These are phyloP conservation scores for Morella rubra DNA, from an alignment of 306 rosid genomes.

Conservation along the genomic window DNA sequence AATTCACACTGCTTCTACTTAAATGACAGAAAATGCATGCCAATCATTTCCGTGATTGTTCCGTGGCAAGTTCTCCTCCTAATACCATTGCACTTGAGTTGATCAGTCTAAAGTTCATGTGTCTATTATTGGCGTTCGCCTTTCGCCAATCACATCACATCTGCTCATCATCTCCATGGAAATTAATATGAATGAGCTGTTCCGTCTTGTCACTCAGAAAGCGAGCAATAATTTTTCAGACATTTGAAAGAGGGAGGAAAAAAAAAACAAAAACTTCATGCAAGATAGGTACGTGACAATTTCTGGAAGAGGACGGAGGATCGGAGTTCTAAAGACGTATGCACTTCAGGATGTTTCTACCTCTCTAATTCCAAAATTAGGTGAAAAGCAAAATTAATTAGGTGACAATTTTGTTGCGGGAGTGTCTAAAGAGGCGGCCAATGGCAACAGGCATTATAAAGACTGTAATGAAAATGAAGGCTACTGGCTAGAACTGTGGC, in stretches of 20 bases:
- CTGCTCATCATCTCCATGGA: constrained; percentile 36
- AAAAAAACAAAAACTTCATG: neutral
- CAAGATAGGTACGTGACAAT: neutral
- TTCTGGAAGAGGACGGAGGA: neutral
- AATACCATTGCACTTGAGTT: constrained; percentile 2
- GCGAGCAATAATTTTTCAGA: constrained; percentile 2
- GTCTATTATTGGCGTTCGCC: constrained; percentile 52
- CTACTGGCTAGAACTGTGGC: too few species aligned
- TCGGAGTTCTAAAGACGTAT: too few species aligned
- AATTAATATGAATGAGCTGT: constrained; percentile 69
- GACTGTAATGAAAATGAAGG: too few species aligned
- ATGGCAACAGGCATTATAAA: too few species aligned
- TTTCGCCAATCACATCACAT: constrained; percentile 68
- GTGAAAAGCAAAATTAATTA: too few species aligned
- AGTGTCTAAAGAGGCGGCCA: too few species aligned
- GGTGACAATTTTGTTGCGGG: too few species aligned
- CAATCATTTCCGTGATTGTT: neutral
- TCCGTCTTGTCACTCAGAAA: constrained; percentile 53
- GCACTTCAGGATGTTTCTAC: too few species aligned
- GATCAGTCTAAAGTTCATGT: constrained; percentile 16
- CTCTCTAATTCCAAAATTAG: too few species aligned
- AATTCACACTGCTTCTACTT: too few species aligned
- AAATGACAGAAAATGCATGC: neutral
- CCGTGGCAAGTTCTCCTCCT: constrained; percentile 31
- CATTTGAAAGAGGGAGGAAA: neutral